These are phyloP conservation scores for Blastobotrys indianensis DNA, from an alignment of 1,139 yeast species.

Conservation along the genomic window DNA sequence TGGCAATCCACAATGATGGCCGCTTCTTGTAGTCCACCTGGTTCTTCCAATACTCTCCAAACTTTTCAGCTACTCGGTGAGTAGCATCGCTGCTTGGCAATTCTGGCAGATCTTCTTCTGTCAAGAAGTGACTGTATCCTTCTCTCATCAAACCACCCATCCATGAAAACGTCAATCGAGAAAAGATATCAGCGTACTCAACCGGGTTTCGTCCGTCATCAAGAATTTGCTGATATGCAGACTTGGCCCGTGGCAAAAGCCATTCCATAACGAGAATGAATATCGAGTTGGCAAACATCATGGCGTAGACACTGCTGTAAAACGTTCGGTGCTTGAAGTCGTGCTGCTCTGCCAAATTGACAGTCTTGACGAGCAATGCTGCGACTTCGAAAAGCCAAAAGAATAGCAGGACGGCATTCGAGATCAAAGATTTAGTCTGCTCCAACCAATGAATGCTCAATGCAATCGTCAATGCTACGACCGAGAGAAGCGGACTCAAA, in stretches of 20 bases:
- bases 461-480: slow-evolving; percentile 46
- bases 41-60: slow-evolving; percentile 57
- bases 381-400: slow-evolving; percentile 65
- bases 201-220: slow-evolving; percentile 51
- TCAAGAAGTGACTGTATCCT: slow-evolving; percentile 70
- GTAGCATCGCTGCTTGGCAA: slow-evolving; percentile 65
- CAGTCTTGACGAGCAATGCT: slow-evolving; percentile 38
- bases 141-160: slow-evolving; percentile 83
- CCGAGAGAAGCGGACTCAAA: slow-evolving; percentile 39
- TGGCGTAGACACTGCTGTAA: slow-evolving; percentile 36
- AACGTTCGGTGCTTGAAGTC: slow-evolving; percentile 29
- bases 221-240: slow-evolving; percentile 39
- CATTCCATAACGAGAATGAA: slow-evolving; percentile 52
- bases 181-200: slow-evolving; percentile 77
- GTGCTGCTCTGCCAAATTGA: slow-evolving; percentile 48
- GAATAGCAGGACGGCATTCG: slow-evolving; percentile 64
- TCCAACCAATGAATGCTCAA: slow-evolving; percentile 64
- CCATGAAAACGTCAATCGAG: slow-evolving; percentile 81
- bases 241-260: slow-evolving; percentile 43
- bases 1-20: slow-evolving; percentile 65
- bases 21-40: slow-evolving; percentile 38
- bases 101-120: slow-evolving; percentile 74
- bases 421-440: slow-evolving; percentile 54
- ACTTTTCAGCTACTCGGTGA: slow-evolving; percentile 35
- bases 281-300: slow-evolving; percentile 47